Base-by-base conservation (phyloP, 805 yeast species). In the Spathaspora sp. region DNA sequence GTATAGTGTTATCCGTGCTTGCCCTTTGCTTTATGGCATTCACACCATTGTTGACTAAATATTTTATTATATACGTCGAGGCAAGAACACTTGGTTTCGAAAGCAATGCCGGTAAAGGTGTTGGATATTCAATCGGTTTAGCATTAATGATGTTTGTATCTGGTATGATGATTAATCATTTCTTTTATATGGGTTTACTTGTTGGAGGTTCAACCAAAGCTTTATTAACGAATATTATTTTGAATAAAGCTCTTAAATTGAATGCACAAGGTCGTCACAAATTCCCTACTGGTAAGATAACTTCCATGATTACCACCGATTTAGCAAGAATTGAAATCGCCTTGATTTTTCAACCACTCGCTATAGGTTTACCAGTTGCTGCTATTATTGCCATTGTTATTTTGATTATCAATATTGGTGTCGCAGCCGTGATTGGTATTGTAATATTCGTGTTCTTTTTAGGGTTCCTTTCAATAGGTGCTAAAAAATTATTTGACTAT, bases 261-360 rank as follows among this genome's bases (percentile, higher is more conserved):
- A 78, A 82, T 51, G 75, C 81, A 11, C 71, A 72, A 47, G 78
- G 90, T 2, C 76, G 78, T 46, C 77, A 78, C 53, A 70, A 76
- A 53, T 87, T 70, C 60, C 83, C 94, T 1, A 75, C 80, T 19
- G 83, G 91, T 48, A 80, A 77, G 52, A 76, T 89, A 52, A 87
- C 93, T 19, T 82, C 89, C 9, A 65, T 88, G 60, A 77, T 89
- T 58, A 85, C 91, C 53, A 82, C 93, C 1, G 96, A 89, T 61
- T 70, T 89, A 31, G 78, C 90, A 17, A 80, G 96, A 60, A 76
- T 89, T 23, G 94, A 88, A 63, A 73, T 85, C 51, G 89, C 89
- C 5, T 64, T 82, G 10, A 78, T 79, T 7, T 84, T 81, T 54
- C 80, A 82, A 56, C 86, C 86, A 3, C 78, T 83, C 57, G 60